Percentiles rank a stretch among this genome's conserved stretches.
phyloP scores from a whole-genome alignment of 108 stramenopile species.

The Cyclostephanos tholiformis region DNA sequence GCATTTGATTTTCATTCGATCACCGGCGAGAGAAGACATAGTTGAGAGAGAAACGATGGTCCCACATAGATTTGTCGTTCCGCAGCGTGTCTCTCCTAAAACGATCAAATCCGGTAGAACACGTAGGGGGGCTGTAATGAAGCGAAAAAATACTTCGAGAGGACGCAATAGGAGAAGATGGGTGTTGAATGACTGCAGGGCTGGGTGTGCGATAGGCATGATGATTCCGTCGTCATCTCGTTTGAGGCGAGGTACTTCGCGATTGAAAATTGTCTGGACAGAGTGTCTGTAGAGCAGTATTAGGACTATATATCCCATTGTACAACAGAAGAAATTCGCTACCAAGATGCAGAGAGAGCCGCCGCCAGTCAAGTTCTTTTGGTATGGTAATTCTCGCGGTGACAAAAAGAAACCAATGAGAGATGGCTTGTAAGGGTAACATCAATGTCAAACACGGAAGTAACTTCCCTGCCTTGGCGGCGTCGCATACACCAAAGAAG shows the following conservation, averaged over 20 bases:
- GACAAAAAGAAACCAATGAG: conserved; percentile 5
- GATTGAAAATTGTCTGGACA: conserved; percentile 62
- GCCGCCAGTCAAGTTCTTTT: background rate
- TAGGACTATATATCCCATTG: conserved; percentile 48
- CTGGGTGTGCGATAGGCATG: conserved; percentile 25
- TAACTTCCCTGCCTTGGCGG: conserved; percentile 38
- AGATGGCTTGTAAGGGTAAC: conserved; percentile 26
- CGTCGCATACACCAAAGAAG: conserved; percentile 21
- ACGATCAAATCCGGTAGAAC: conserved; percentile 64
- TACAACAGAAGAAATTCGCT: conserved; percentile 19
- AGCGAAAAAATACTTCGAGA: conserved; percentile 59
- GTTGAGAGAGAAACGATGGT: conserved; percentile 41
- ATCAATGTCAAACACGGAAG: conserved; percentile 38
- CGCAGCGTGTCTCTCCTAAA: conserved; percentile 72
- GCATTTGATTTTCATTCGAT: conserved; percentile 41
- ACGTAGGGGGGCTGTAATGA: conserved; percentile 49
- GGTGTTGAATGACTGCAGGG: conserved; percentile 49
- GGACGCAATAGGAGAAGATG: conserved; percentile 59
- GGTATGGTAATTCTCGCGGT: background rate
- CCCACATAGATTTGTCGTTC: conserved; percentile 64
- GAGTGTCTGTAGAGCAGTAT: conserved; percentile 55
- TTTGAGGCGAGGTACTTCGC: conserved; percentile 42
- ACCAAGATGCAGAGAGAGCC: conserved; percentile 12
- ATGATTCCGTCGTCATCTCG: conserved; percentile 20
- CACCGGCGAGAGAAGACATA: conserved; percentile 1